Percentiles rank a stretch among this genome's conserved stretches.
Conservation (phyloP, 371 early-diverging fungal genomes). For the Synchytrium microbalum region DNA sequence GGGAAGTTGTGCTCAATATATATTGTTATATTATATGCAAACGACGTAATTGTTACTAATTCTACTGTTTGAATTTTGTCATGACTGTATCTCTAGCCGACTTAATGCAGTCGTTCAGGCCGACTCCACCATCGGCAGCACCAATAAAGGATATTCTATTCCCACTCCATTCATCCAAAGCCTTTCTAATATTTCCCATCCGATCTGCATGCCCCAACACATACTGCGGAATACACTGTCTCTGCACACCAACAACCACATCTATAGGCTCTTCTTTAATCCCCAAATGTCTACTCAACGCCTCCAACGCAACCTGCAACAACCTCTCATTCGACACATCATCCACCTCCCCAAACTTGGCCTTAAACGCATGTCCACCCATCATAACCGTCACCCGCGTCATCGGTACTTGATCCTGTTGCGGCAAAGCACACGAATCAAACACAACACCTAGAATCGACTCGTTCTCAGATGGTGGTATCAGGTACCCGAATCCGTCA, state of each 20-base stretch:
- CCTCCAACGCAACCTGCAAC: neutral
- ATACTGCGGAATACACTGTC: conserved; percentile 87
- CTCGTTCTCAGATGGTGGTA: conserved; percentile 53
- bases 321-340: neutral
- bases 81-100: conserved; percentile 55
- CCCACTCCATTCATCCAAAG: conserved; percentile 36
- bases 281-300: conserved; percentile 7
- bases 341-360: conserved; percentile 30
- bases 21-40: no score
- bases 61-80: no score
- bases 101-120: conserved; percentile 72
- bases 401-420: conserved; percentile 43
- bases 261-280: conserved; percentile 39
- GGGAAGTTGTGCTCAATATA: no score
- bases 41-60: no score
- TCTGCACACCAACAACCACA: conserved; percentile 48
- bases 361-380: conserved; percentile 72
- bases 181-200: conserved; percentile 52
- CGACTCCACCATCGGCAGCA: conserved; percentile 67
- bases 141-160: conserved; percentile 66
- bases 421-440: conserved; percentile 72
- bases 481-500: conserved; percentile 85
- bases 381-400: conserved; percentile 84
- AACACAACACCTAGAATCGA: conserved; percentile 74
- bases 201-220: conserved; percentile 67